Conservation (phyloP, 129 eudicot genomes). For the Erigeron canadensis region DNA sequence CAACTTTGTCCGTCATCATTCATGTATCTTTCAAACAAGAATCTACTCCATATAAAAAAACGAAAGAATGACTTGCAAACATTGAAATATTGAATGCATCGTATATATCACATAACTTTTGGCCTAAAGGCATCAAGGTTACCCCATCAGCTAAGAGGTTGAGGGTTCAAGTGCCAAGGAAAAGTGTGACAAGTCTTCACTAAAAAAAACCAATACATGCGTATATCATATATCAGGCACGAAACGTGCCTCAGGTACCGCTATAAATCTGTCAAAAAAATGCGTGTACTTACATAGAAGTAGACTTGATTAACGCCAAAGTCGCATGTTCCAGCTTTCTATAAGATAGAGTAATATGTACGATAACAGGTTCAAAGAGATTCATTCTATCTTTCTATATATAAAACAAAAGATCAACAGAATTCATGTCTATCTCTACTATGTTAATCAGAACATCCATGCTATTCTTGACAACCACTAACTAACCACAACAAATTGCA, state of each 20-base stretch:
- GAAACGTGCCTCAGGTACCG: not conserved
- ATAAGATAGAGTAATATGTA: not conserved
- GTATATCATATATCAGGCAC: too few species aligned
- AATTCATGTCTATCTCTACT: not conserved
- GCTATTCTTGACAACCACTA: slow-evolving; percentile 18
- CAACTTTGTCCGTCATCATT: too few species aligned
- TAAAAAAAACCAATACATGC: too few species aligned
- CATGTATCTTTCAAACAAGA: too few species aligned
- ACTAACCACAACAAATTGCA: slow-evolving; percentile 13
- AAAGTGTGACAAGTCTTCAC: too few species aligned
- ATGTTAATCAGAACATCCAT: not conserved
- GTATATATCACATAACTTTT: too few species aligned
- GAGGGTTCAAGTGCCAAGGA: too few species aligned
- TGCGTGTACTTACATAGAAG: not conserved
- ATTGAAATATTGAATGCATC: too few species aligned
- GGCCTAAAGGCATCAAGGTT: too few species aligned
- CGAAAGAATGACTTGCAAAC: too few species aligned
- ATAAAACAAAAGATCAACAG: not conserved
- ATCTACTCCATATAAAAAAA: too few species aligned
- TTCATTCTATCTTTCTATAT: not conserved
- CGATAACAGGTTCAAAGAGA: not conserved
- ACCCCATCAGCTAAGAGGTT: too few species aligned
- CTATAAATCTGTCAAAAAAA: not conserved
- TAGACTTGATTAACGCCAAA: not conserved
- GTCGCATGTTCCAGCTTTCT: not conserved